Conservation (phyloP, 208 protist species). For the Trypanosomatidae sp. region DNA sequence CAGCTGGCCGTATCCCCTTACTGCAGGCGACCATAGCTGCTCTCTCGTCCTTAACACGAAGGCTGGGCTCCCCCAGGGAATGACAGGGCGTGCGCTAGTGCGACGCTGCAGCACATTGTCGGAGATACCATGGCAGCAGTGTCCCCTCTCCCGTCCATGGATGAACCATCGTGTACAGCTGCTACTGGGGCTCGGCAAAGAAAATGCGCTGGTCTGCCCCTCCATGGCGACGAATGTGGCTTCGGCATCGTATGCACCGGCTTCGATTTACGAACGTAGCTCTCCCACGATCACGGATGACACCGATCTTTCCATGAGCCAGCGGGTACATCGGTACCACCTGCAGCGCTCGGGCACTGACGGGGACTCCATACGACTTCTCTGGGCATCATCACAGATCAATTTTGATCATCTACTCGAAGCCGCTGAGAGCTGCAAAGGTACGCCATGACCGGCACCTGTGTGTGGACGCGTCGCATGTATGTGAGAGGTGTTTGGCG, state of each 20-base stretch:
- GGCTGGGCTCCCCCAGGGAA: conserved; percentile 64
- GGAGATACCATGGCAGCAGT: conserved; percentile 21
- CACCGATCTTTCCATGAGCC: conserved; percentile 6
- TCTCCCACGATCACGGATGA: not conserved
- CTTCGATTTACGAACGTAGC: not conserved
- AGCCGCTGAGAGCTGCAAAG: not conserved
- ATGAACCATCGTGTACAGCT: conserved; percentile 33
- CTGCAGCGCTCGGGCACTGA: not conserved
- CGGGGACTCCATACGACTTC: not conserved
- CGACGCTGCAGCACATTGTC: not conserved
- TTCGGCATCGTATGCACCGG: not conserved
- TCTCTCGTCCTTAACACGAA: conserved; percentile 69
- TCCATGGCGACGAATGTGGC: not conserved
- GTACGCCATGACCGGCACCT: not conserved
- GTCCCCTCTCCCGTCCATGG: conserved; percentile 59
- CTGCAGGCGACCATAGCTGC: not conserved
- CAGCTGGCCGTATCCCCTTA: not conserved
- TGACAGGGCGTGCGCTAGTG: conserved; percentile 21
- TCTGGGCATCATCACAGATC: conserved; percentile 1
- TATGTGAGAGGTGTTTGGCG: not conserved
- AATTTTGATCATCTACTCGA: not conserved
- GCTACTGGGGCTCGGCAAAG: not conserved
- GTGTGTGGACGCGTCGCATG: not conserved
- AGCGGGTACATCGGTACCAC: conserved; percentile 1
- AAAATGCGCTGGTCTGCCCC: not conserved